These are phyloP conservation scores for Cairneyella variabilis DNA, from an alignment of 495 filamentous ascomycete species.

Conservation along the genomic window DNA sequence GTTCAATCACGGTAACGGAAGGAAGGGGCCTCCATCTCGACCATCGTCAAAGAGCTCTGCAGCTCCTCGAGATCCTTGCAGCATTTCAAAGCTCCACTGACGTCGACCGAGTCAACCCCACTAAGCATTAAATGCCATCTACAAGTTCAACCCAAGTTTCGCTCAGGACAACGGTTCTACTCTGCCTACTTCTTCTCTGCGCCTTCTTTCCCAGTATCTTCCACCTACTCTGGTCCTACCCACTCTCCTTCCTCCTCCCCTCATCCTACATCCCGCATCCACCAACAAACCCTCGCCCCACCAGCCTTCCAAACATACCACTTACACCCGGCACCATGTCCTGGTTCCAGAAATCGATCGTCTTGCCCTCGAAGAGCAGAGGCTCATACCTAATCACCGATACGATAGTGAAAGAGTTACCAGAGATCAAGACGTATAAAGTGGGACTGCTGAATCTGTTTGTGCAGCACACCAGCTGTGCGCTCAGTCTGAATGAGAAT, in stretches of 20 bases:
- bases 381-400: slow-evolving; percentile 90
- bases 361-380: slow-evolving; percentile 66
- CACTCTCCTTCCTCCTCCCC: slow-evolving; percentile 33
- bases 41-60: too few relatives aligned
- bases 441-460: slow-evolving; percentile 85
- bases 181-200: slow-evolving; percentile 45
- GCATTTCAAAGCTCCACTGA: too few relatives aligned
- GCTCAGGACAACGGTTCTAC: slow-evolving; percentile 37
- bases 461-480: slow-evolving; percentile 87
- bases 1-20: too few relatives aligned
- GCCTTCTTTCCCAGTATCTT: slow-evolving; percentile 54
- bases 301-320: slow-evolving; percentile 12
- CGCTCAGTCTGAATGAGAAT: slow-evolving; percentile 88
- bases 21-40: too few relatives aligned
- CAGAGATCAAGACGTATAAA: slow-evolving; percentile 75
- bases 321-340: slow-evolving; percentile 44
- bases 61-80: too few relatives aligned
- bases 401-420: slow-evolving; percentile 60
- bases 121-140: slow-evolving; percentile 14
- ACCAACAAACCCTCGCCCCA: not conserved
- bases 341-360: slow-evolving; percentile 78
- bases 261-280: slow-evolving; percentile 9
- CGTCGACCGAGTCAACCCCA: too few relatives aligned
- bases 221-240: slow-evolving; percentile 38
- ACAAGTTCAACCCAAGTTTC: slow-evolving; percentile 14